Base-by-base conservation (phyloP, 2,329 filamentous ascomycete genomes). In the Sporothrix sp. region DNA sequence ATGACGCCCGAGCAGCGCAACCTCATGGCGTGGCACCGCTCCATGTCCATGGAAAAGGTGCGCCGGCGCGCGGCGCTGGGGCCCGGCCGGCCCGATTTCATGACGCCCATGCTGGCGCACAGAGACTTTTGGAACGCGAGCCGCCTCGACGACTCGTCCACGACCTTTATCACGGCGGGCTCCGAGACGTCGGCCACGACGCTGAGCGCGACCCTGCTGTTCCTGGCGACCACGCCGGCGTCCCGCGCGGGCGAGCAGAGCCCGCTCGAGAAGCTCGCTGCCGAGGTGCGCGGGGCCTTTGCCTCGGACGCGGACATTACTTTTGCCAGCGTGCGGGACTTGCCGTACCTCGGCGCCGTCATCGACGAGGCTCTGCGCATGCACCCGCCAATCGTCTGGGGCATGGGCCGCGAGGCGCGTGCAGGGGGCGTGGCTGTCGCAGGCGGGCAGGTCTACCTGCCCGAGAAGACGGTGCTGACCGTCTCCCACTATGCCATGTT, bases 131-230 rank as follows among this genome's bases (percentile, higher is more conserved):
- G 40, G 46, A 43, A 20, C 16, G 35, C 13, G 8, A 11, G 28
- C 18, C 50, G 50, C 37, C 40, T 56, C 20, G 32, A 23, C 18
- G 50, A 23, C 44, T 53, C 52, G 16, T 32, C 45, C 2, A 28
- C 54, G n/a, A 56, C 64, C 10, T 57, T 69, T 3, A 62, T 76
- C 27, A 60, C 71, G 13, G 73, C 71, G 6, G 73, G 74, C 4
- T 71, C 69, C 3, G 74, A 77, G 57, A 78, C 74, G 5, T 75
- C 72, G 1, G 70, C 73, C 0, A 74, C 71, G 0, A 60, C 71
- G 3, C 62, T 76, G 14, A 60, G 65, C 54, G 58, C 70, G 56
- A 57, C 63, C 54, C 56, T 62, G 0, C 75, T 65, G 52, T 59
- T 70, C 4, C 60, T 76, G 8, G 58, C 39, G 18, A 65, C 0